Evolutionary conservation across 225 moss, liverwort and hornwort genomes (phyloP), one percentile per base, ranked within the genome.

Genomic region (Polytrichum commune): DNA sequence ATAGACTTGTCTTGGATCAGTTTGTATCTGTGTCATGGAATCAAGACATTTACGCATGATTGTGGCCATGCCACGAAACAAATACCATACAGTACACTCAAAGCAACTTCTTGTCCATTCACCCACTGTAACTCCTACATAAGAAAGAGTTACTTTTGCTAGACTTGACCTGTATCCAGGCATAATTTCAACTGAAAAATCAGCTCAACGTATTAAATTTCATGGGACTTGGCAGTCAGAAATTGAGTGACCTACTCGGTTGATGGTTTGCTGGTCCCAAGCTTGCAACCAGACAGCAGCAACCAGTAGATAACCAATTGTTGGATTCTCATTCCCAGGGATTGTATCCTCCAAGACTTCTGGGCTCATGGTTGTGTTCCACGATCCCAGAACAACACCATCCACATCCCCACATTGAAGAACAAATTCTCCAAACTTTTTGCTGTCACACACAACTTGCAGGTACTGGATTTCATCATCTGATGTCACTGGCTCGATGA

Each of bases 341-440:
- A 69, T 73, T 63, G 76, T 55, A 66, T 84, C 89, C 76, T 94
- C 88, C 20, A 66, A 66, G 74, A 73, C 72, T 77, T 75, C 85
- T 67, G 86, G 78, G 55, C 83, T 83, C 63, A 84, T 85, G 54
- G 75, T 79, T 83, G 86, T 85, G 80, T 92, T 90, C 98, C 95
- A 99, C 32, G 93, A 71, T 54, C 93, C 95, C 74, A 90, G 71
- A 55, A 95, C 93, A 73, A 95, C 95, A 67, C 95, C 98, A 85
- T 99, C 89, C 46, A 99, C 90, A 85, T 99, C 98, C 72, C 95
- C 95, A 89, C 98, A 99, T 64, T 91, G 84, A 63, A 99, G 75
- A 29, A 74, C 77, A 71, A 81, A 80, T 38, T 72, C 78, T 54
- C 72, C 78, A 67, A 78, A 74, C 69, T 46, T 76, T 69, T 77